Conservation (phyloP, 768 basidiomycete species). For the Mycena haematopus region DNA sequence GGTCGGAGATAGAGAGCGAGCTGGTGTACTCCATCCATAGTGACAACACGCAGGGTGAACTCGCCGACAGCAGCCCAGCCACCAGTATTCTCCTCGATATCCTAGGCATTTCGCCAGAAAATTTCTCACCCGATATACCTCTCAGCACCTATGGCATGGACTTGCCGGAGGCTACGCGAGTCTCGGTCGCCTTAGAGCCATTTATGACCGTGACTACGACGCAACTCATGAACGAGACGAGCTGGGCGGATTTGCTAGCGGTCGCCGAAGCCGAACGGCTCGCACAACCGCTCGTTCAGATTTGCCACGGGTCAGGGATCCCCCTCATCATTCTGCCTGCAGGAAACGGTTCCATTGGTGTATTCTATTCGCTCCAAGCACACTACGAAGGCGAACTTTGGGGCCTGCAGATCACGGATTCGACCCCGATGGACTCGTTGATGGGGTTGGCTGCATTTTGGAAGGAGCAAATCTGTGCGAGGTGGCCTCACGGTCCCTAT, state of each 20-base stretch:
- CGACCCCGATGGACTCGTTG: slow-evolving; percentile 20
- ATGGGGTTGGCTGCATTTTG: slow-evolving; percentile 20
- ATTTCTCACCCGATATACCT: slow-evolving; percentile 39
- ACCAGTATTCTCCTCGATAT: slow-evolving; percentile 26
- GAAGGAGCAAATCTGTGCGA: slow-evolving; percentile 13
- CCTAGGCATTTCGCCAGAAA: slow-evolving; percentile 34
- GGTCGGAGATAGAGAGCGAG: slow-evolving; percentile 14
- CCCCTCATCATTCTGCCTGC: slow-evolving; percentile 26
- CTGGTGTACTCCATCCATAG: background rate
- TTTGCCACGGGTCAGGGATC: slow-evolving; percentile 20
- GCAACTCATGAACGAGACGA: slow-evolving; percentile 39
- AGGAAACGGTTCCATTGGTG: slow-evolving; percentile 20
- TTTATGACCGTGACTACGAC: slow-evolving; percentile 35
- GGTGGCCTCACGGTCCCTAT: slow-evolving; percentile 26
- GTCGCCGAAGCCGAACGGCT: background rate
- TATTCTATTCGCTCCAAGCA: slow-evolving; percentile 20
- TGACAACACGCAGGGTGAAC: background rate
- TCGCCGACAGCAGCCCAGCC: slow-evolving; percentile 5
- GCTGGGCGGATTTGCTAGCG: slow-evolving; percentile 33
- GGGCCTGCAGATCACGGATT: slow-evolving; percentile 27
- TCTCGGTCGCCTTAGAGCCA: slow-evolving; percentile 36
- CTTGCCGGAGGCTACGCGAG: slow-evolving; percentile 37
- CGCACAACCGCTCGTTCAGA: slow-evolving; percentile 22
- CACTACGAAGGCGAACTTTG: slow-evolving; percentile 21
- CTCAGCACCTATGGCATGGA: slow-evolving; percentile 43